Percentiles rank a stretch among this genome's conserved stretches.
Evolutionary conservation across 352 stramenopile genomes (phyloP).

Genomic region (Saprolegnia diclina): DNA sequence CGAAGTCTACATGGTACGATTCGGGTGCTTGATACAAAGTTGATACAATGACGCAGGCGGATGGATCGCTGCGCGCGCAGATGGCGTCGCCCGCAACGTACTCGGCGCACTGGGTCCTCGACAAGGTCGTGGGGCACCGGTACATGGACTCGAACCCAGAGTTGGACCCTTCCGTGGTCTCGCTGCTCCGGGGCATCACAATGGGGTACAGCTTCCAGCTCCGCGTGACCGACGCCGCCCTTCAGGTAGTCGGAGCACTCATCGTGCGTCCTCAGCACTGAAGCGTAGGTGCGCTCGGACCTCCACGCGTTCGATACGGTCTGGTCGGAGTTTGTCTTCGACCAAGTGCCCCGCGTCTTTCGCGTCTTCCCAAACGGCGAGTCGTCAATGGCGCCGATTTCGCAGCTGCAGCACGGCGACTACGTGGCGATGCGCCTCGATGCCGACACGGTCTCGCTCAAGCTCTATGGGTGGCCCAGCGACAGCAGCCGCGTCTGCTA

Average conservation of each 20-base stretch:
- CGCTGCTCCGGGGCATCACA: constrained; percentile 3
- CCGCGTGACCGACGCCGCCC: neutral
- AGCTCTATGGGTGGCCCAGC: constrained; percentile 7
- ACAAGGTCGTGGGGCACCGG: neutral
- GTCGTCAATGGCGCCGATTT: constrained; percentile 32
- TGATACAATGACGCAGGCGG: neutral
- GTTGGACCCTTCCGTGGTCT: neutral
- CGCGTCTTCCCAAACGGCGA: constrained; percentile 50
- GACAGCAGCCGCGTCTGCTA: neutral
- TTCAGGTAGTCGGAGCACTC: too few relatives aligned
- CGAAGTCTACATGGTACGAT: constrained; percentile 16
- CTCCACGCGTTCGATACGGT: constrained; percentile 15
- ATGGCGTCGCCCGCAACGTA: neutral
- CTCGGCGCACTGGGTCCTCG: neutral
- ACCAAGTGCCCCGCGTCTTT: constrained; percentile 52
- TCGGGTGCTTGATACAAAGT: neutral
- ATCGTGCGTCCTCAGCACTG: too few relatives aligned
- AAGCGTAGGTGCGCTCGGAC: constrained; percentile 12
- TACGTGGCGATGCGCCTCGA: constrained; percentile 33
- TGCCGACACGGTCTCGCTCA: neutral
- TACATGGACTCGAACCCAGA: neutral
- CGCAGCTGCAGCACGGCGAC: constrained; percentile 40
- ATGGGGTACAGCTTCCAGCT: constrained; percentile 17
- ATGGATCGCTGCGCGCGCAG: neutral
- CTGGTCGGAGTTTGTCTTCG: constrained; percentile 38